Evolutionary conservation across 805 yeast genomes (phyloP), one percentile per base, ranked within the genome.

Genomic region (Yarrowia sp.): DNA sequence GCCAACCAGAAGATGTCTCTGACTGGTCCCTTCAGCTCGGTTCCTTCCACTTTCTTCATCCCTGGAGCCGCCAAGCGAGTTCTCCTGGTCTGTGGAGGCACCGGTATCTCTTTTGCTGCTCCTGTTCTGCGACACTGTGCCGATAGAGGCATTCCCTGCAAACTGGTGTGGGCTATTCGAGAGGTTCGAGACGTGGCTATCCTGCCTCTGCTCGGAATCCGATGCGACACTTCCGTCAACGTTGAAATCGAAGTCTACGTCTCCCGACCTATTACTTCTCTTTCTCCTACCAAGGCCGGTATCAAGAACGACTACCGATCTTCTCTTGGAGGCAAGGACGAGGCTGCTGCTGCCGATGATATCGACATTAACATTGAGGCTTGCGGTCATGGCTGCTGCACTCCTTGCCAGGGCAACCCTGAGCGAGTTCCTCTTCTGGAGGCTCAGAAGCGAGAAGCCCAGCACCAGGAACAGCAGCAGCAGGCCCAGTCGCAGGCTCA

Each of bases 81-180:
- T 9, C 43, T 64, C 15, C 34, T 64, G 20, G 67, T 64, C 15
- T 50, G 60, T 19, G 94, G 94, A 2, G 94, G 95, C 1, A 89
- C 92, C 10, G 91, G 92, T 6, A 85, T 91, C 30, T 86, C 93
- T 15, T 87, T 87, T 77, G 97, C 97, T 0, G 85, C 92, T 24
- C 95, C 88, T 13, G 79, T 95, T 17, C 77, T 91, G 61, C 81
- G 97, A 70, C 86, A 88, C 2, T 81, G 92, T 77, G 87, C 87
- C 72, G 86, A 89, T 71, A 96, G 96, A 39, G 87, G 69, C 9
- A 64, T 89, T 9, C 86, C 86, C 10, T 86, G 84, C 12, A 87
- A 90, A 71, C 82, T 94, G 68, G 83, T 94, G 1, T 94, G 98
- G 98, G 95, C 92, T 13, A 86, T 91, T 17, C 84, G 92, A 72